Evolutionary conservation across 768 basidiomycete species (phyloP), one percentile per base, ranked within the genome.

Genomic region (Lenzites betulinus): DNA sequence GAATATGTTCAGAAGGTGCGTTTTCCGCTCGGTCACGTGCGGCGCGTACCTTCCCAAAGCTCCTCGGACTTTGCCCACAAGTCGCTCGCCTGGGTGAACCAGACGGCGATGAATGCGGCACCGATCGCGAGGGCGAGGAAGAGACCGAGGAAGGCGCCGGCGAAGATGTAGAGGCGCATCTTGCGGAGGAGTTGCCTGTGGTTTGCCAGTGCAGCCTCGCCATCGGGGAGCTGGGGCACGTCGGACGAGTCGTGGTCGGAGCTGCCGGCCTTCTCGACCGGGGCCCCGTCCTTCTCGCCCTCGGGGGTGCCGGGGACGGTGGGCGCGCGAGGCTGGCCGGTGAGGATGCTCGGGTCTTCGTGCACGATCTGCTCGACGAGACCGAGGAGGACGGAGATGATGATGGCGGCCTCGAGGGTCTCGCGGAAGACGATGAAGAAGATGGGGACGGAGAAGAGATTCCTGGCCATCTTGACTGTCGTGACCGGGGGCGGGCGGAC

Each of bases 401-500:
- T 93, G 78, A 98, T 90, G 43, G 86, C 86, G 4, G 93, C 91
- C 79, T 97, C 95, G 64, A 97, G 82, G 5, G 93, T 90, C 82
- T 97, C 95, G 71, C 95, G 85, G 74, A 96, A 94, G 76, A 95
- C 87, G 76, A 97, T 94, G 83, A 98, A 94, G 80, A 95, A 97
- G 66, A 98, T 93, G 69, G 93, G 87, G 57, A 95, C 83, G 59
- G 90, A 92, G 76, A 97, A 97, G 56, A 95, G 77, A 69, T 86
- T 83, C 63, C 82, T 82, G 18, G 81, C 77, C 92, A 93, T 93
- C 58, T 65, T 65, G 55, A 60, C 49, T 25, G 38, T 28, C 47
- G 12, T 18, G 51, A 39, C 64, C 62, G 62, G 26, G 48, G 65
- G 49, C 22, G 53, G 58, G 39, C 41, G 63, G 60, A 25, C 47